Evolutionary conservation across 441 rosid species (phyloP).

Genomic region (Adansonia madagascariensis): DNA sequence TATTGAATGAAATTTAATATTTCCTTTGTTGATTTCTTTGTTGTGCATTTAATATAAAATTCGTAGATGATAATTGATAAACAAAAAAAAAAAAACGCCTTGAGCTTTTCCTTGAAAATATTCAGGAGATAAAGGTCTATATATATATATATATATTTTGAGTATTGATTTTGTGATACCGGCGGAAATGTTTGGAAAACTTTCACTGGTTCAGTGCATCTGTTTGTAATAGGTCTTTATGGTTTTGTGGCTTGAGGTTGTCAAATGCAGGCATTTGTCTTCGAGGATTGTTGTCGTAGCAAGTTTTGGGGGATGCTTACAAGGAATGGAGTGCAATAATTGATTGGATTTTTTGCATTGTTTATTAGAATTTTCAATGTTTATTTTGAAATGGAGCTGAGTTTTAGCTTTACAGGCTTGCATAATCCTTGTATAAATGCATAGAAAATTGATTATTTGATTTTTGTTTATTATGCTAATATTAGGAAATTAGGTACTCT

Average conservation of each 20-base stretch:
- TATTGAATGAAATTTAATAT: neutral
- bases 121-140: neutral
- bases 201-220: neutral
- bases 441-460: neutral
- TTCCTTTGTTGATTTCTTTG: neutral
- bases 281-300: neutral
- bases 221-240: neutral
- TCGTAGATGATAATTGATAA: neutral
- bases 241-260: neutral
- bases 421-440: neutral
- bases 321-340: constrained; percentile 1
- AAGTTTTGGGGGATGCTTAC: constrained; percentile 10
- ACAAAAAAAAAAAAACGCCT: neutral
- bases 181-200: neutral
- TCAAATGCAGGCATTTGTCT: neutral
- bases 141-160: neutral
- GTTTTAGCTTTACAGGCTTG: neutral
- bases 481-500: neutral
- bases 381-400: neutral
- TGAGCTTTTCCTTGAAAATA: neutral
- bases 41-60: neutral
- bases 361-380: neutral
- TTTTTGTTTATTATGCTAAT: neutral
- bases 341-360: neutral
- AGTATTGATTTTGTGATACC: neutral